These are phyloP conservation scores for Sordariomycetes sp. DNA, from an alignment of 2,329 filamentous ascomycete genomes.

Conservation along the genomic window DNA sequence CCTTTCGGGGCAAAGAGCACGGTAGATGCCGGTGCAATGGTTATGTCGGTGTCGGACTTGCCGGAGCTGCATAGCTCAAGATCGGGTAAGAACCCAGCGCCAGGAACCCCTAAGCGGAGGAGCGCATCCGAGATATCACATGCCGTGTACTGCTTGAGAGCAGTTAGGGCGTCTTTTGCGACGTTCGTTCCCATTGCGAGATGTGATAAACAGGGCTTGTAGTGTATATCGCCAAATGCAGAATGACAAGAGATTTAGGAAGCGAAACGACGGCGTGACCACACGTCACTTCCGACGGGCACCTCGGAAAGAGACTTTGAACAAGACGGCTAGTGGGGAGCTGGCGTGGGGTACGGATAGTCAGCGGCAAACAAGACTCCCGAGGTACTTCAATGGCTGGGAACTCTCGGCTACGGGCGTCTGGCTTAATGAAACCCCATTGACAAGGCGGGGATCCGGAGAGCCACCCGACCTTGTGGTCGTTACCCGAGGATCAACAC, in stretches of 20 bases:
- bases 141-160: constrained; percentile 24
- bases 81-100: constrained; percentile 55
- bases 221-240: not conserved
- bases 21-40: constrained; percentile 43
- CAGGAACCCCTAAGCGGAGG: constrained; percentile 52
- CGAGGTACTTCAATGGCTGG: not conserved
- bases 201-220: not conserved
- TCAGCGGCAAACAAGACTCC: not conserved
- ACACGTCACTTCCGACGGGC: not conserved
- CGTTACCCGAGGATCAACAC: constrained; percentile 2
- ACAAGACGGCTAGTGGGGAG: not conserved
- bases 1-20: constrained; percentile 50
- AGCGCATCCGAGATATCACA: constrained; percentile 61
- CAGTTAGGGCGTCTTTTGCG: constrained; percentile 9
- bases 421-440: not conserved
- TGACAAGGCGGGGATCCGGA: not conserved
- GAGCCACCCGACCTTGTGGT: not conserved
- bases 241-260: not conserved
- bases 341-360: not conserved
- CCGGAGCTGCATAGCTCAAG: constrained; percentile 18
- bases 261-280: not conserved
- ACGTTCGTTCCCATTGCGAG: not conserved
- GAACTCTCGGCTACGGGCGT: not conserved
- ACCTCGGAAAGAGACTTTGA: not conserved
- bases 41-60: constrained; percentile 13